Evolutionary conservation across 441 rosid species (phyloP).

Genomic region (Populus hybrid): DNA sequence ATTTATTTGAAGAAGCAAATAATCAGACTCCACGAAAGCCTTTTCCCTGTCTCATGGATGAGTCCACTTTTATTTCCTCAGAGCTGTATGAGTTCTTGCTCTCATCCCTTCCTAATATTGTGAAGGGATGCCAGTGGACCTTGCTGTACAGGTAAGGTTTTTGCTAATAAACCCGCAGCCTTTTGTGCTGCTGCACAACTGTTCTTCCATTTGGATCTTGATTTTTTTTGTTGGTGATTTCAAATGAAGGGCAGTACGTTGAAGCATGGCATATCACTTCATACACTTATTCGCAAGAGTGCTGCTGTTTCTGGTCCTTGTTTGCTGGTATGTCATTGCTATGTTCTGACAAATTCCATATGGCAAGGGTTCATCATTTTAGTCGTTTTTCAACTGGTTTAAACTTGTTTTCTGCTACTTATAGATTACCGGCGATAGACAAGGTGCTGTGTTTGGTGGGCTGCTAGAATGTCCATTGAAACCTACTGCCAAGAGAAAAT

Average conservation of each 20-base stretch:
- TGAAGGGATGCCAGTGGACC: slow-evolving; percentile 83
- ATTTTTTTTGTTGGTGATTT: slow-evolving; percentile 35
- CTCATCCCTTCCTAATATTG: slow-evolving; percentile 80
- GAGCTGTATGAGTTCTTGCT: slow-evolving; percentile 69
- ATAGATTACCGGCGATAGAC: slow-evolving; percentile 80
- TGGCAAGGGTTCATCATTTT: neutral
- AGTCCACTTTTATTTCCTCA: slow-evolving; percentile 64
- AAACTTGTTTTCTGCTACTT: slow-evolving; percentile 29
- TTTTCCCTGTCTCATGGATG: slow-evolving; percentile 47
- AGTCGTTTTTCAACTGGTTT: slow-evolving; percentile 4
- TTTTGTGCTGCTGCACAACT: slow-evolving; percentile 13
- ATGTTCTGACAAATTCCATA: slow-evolving; percentile 1
- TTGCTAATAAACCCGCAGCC: slow-evolving; percentile 12
- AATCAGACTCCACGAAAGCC: slow-evolving; percentile 38
- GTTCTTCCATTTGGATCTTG: slow-evolving; percentile 25
- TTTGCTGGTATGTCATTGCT: slow-evolving; percentile 56
- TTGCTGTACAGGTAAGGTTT: slow-evolving; percentile 77
- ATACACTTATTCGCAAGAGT: slow-evolving; percentile 85
- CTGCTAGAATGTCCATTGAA: slow-evolving; percentile 75
- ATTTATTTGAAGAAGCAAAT: slow-evolving; percentile 45
- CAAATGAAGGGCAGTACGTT: slow-evolving; percentile 96
- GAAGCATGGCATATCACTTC: slow-evolving; percentile 96
- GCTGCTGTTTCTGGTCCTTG: slow-evolving; percentile 80
- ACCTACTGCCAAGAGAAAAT: slow-evolving; percentile 89
- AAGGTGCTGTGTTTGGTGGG: slow-evolving; percentile 90